Conservation (phyloP, 768 basidiomycete species). For the Kwoniella heveanensis region DNA sequence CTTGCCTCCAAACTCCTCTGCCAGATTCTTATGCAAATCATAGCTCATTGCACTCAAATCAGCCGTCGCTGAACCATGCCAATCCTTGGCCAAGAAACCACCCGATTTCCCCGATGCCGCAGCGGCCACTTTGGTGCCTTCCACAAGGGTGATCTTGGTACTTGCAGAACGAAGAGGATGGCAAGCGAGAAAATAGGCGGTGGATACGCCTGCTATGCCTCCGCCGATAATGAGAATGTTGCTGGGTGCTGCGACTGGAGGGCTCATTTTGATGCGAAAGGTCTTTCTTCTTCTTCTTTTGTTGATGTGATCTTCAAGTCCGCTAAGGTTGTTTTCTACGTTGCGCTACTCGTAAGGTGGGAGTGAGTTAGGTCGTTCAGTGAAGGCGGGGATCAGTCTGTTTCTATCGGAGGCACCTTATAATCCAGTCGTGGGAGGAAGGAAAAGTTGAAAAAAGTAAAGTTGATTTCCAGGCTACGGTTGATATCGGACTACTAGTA, state of each 20-base stretch:
- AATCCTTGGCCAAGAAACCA: constrained; percentile 71
- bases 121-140: constrained; percentile 71
- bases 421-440: too few relatives aligned
- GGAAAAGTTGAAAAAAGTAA: too few relatives aligned
- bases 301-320: too few relatives aligned
- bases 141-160: constrained; percentile 66
- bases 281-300: too few relatives aligned
- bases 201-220: constrained; percentile 82
- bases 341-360: too few relatives aligned
- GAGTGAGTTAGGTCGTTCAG: too few relatives aligned
- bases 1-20: constrained; percentile 68
- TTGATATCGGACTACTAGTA: too few relatives aligned
- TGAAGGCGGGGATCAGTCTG: too few relatives aligned
- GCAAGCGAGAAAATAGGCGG: constrained; percentile 73
- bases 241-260: constrained; percentile 1
- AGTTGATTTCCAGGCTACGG: too few relatives aligned
- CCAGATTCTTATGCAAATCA: constrained; percentile 72
- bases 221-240: constrained; percentile 77
- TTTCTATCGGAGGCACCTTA: too few relatives aligned
- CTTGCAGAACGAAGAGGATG: constrained; percentile 41
- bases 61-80: constrained; percentile 62
- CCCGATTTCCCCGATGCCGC: constrained; percentile 57
- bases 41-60: constrained; percentile 70
- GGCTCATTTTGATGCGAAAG: constrained; percentile 12
- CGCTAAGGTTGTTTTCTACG: too few relatives aligned